Percentiles rank a stretch among this genome's conserved stretches.
Conservation (phyloP, 164 flowering plant genomes). For the Kalanchoe fedtschenkoi region DNA sequence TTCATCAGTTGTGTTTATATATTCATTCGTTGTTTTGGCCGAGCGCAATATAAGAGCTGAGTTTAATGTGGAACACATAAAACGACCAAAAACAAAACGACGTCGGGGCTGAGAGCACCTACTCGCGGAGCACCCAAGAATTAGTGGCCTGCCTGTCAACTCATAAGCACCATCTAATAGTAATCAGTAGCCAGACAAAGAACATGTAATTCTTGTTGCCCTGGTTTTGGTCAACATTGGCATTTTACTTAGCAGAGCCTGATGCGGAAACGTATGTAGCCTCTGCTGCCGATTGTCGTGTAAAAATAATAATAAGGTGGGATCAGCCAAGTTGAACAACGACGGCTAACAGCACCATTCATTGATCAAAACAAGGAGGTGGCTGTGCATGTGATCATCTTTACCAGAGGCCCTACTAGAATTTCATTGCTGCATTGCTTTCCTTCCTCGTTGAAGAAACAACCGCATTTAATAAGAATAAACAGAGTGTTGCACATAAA, state of each 20-base stretch:
- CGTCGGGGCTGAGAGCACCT: too few relatives aligned
- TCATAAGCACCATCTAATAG: too few relatives aligned
- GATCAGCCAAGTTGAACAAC: background rate
- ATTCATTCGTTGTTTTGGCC: too few relatives aligned
- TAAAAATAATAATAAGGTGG: background rate
- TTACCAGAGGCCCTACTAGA: background rate
- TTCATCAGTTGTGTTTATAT: too few relatives aligned
- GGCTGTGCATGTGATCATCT: conserved; percentile 1
- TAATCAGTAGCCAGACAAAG: too few relatives aligned
- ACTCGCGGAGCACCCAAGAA: too few relatives aligned
- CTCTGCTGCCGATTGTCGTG: background rate
- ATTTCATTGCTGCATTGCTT: background rate
- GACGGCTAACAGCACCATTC: background rate
- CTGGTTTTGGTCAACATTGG: too few relatives aligned
- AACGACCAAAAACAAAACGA: too few relatives aligned
- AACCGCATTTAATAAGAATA: background rate
- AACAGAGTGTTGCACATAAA: conserved; percentile 11
- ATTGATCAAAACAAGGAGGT: background rate
- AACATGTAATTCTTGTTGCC: too few relatives aligned
- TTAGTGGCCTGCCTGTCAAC: too few relatives aligned
- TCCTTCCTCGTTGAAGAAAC: background rate
- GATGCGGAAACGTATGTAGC: background rate
- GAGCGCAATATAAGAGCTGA: too few relatives aligned
- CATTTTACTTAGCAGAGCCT: background rate
- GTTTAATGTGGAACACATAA: too few relatives aligned